phyloP scores from a whole-genome alignment of 2,329 filamentous ascomycete genomes.

The Ophiocordyceps camponoti-rufipedis region DNA sequence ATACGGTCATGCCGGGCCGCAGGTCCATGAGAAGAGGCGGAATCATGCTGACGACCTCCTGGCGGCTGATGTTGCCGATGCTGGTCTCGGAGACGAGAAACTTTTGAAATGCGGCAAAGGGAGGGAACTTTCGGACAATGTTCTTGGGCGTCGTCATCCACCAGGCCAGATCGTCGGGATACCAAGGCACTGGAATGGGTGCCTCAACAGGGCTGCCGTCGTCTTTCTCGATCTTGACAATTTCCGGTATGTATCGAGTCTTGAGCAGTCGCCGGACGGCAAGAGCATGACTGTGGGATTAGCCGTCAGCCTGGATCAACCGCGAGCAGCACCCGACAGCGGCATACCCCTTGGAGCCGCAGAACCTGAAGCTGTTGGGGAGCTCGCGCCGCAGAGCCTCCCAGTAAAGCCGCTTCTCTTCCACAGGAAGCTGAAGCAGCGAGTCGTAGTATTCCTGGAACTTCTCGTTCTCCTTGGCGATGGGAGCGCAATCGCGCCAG shows the following conservation, averaged over 20 bases:
- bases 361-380: constrained; percentile 95
- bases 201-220: constrained; percentile 71
- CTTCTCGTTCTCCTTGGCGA: constrained; percentile 65
- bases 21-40: constrained; percentile 87
- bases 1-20: constrained; percentile 73
- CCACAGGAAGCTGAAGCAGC: constrained; percentile 55
- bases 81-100: constrained; percentile 95
- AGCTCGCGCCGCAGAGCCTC: constrained; percentile 63
- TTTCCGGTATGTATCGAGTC: constrained; percentile 77
- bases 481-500: constrained; percentile 18
- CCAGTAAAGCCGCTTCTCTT: constrained; percentile 74
- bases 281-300: constrained; percentile 56
- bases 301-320: background rate
- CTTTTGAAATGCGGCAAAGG: constrained; percentile 90
- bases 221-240: constrained; percentile 63
- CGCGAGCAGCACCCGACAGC: no score
- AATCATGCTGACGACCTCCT: constrained; percentile 98
- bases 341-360: constrained; percentile 74
- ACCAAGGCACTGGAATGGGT: constrained; percentile 72
- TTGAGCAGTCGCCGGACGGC: constrained; percentile 79
- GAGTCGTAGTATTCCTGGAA: constrained; percentile 78
- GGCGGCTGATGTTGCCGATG: constrained; percentile 91
- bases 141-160: constrained; percentile 97
- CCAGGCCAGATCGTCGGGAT: constrained; percentile 89
- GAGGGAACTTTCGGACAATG: constrained; percentile 79